Base-by-base conservation (phyloP, 345 rosid genomes). In the Gossypioides kirkii region DNA sequence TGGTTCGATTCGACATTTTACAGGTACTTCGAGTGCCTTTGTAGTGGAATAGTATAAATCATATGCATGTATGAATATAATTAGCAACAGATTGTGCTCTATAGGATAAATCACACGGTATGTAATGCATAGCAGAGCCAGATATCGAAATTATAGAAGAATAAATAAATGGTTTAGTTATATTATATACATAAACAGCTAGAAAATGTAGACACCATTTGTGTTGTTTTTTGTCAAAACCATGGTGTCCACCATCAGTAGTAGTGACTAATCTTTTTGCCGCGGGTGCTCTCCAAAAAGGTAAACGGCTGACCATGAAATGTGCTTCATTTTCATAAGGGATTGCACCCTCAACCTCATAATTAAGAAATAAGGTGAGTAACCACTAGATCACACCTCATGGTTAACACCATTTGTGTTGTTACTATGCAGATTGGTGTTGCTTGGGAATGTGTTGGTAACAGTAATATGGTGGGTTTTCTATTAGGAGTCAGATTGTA, bases 21-120 rank as follows among this genome's bases (percentile, higher is more conserved):
- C 91, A 20, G 97, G 98, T 26, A 78, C 94, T 62, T 93, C 98
- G 13, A 88, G 83, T 63, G 97, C 98, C 72, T 93, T 93, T 78
- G 90, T 86, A 52, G 94, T 91, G 69, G 80, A 52, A 70, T 86
- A 74, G 25, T 56, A 16, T 53, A 13, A 26, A 12, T 13, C 55
- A 9, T 2, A 9, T 2, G 6, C 10, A 52, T 69, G n/a, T 68
- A 16, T 9, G 59, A 47, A 36, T 12, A 17, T 14, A 28, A 17
- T 55, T 8, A 42, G 8, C 26, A 14, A 13, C 47, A 41, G 2
- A 43, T 25, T 61, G 13, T 75, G 52, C 56, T 6, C 2, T 50
- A 16, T 50, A 16, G 67, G 23, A 18, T 36, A 61, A 23, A 62
- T 3, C 2, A 32, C 38, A 32, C 38, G 0, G 38, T 42, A 11